Evolutionary conservation across 164 flowering plant genomes (phyloP), one percentile per base, ranked within the genome.

Genomic region (Brasenia schreberi): DNA sequence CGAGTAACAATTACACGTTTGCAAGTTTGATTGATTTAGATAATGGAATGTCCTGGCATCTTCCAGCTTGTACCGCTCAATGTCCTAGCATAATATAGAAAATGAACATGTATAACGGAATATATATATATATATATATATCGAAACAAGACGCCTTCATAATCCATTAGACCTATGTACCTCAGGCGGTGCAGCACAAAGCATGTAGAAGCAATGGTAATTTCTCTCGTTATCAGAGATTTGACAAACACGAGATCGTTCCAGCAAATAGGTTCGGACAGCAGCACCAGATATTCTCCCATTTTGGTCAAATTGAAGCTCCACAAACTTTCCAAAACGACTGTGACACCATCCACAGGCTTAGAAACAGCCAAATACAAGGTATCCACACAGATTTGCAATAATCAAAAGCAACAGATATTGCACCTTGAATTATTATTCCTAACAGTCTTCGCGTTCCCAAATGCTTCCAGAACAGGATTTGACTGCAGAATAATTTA

Each of bases 311-410:
- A 95, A 95, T 74, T 95, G 99, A 74, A 95, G 77, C 81, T 95
- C 99, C 75, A 95, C 99, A 77, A 95, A 95, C 85, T 95, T 95
- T 63, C 99, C 99, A 77, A 95, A 95, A 39, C 99, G 99, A 78
- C 99, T 95, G 83, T 45, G 53, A 45, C 53, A 45, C 53, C 53
- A 45, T 45, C 53, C 53, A 45, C 12, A 45, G 12, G 53, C 5
- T 45, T 45, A 7, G 3, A 45, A 45, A 45, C 53, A 45, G 53
- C 7, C 53, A 7, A 45, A 45, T 45, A 45, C 11, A 45, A 45
- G 7, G 6, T 45, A 45, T 7, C 11, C 7, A 45, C 11, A 45
- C 12, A 45, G 12, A 45, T 45, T 45, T 45, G 27, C 53, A 45
- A 45, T 12, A 45, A 7, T 12, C 12, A 12, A 7, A 7, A 7